Evolutionary conservation across 805 yeast species (phyloP), one percentile per base, ranked within the genome.

Genomic region (Hanseniaspora nectarophila): DNA sequence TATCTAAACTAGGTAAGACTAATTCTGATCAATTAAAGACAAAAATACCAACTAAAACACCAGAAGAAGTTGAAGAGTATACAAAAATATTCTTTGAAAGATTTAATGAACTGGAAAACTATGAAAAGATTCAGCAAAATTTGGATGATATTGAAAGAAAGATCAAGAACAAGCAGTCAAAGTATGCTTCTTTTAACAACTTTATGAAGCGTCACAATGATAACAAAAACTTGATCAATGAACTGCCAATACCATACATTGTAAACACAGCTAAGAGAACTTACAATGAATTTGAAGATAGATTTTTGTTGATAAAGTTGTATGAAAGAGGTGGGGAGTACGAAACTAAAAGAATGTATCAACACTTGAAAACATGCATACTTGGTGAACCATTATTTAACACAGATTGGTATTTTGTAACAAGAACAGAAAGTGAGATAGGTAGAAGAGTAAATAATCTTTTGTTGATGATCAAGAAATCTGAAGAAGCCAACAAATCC

Each of bases 181-280:
- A 42, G 20, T 49, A 38, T 42, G 46, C 34, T 15, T 16, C 45
- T 18, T 49, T 49, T 16, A 32, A 34, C 20, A 71, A 68, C 47
- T 66, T 81, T 9, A 67, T 84, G 34, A 71, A 70, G 2, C 66
- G 64, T 31, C 82, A 82, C 58, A 66, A 83, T 57, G 71, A 71
- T 39, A 69, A 70, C n/a, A 37, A 28, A 0, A 76, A 74, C 54
- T 88, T 89, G 0, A 62, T 82, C 21, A 78, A 78, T 43, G 80
- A 81, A 40, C 66, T 85, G 64, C 67, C 66, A 4, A 79, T 85
- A 23, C 82, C 77, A 51, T 85, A 82, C 55, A 90, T 92, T 0
- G 89, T 89, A n/a, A 84, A 83, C 61, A 84, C 82, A 62, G 82
- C 92, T 12, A 82, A 84, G 60, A 69, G 88, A 58, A 73, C 82